Percentiles rank a stretch among this genome's conserved stretches.
phyloP scores from a whole-genome alignment of 1,139 yeast species.

The Diutina neorugosa region DNA sequence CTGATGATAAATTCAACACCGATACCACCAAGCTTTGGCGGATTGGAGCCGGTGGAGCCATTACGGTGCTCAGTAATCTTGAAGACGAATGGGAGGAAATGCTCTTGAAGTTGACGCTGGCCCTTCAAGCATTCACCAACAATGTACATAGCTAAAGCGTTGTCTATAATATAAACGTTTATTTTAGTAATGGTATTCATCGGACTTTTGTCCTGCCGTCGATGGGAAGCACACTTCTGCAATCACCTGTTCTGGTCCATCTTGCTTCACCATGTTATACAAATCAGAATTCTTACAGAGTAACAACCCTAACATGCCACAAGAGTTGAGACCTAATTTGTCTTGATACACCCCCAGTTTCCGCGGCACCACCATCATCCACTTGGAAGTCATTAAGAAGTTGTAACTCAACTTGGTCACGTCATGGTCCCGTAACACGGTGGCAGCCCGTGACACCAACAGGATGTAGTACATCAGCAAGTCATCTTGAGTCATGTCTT shows the following conservation, averaged over 20 bases:
- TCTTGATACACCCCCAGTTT: conserved; percentile 25
- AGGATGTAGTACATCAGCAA: conserved; percentile 58
- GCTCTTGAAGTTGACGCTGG: conserved; percentile 69
- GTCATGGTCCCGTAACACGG: conserved; percentile 46
- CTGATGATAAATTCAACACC: conserved; percentile 30
- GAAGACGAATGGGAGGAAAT: conserved; percentile 91
- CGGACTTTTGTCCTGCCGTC: conserved; percentile 23
- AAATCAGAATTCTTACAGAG: conserved; percentile 60
- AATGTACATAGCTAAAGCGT: background rate
- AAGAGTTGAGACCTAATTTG: conserved; percentile 55
- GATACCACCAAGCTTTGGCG: conserved; percentile 40
- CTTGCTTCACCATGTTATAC: conserved; percentile 23
- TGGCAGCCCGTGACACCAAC: conserved; percentile 57
- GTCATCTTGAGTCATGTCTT: conserved; percentile 35
- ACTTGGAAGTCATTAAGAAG: conserved; percentile 64
- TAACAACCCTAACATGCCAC: conserved; percentile 71
- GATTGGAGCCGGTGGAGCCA: conserved; percentile 98
- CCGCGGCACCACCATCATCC: conserved; percentile 85
- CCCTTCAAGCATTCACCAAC: conserved; percentile 43
- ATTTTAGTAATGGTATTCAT: conserved; percentile 26
- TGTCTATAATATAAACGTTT: background rate
- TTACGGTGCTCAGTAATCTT: conserved; percentile 74
- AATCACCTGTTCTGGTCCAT: conserved; percentile 37
- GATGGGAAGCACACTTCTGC: conserved; percentile 54
- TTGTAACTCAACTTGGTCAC: conserved; percentile 51